These are phyloP conservation scores for Chalara sp. DNA, from an alignment of 2,329 filamentous ascomycete species.

Conservation along the genomic window DNA sequence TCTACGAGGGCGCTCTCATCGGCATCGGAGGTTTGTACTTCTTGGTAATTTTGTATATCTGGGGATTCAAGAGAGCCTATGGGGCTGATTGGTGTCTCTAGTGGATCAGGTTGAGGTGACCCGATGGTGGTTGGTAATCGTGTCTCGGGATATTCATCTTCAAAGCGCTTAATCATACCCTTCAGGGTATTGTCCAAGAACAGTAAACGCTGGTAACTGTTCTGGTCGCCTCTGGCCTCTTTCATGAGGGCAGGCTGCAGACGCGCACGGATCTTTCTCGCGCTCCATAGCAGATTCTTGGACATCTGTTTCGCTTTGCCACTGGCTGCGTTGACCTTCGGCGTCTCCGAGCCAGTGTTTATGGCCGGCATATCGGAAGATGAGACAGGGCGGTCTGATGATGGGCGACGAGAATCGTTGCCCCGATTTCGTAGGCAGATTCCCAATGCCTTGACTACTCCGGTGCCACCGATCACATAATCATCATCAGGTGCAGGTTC, in stretches of 20 bases:
- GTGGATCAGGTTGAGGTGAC: conserved; percentile 9
- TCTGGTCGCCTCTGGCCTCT: conserved; percentile 66
- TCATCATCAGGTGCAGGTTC: conserved; percentile 78
- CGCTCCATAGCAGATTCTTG: conserved; percentile 79
- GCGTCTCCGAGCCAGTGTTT: conserved; percentile 39
- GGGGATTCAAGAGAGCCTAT: neutral
- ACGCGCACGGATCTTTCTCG: conserved; percentile 78
- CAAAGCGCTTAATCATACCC: conserved; percentile 90
- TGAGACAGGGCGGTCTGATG: conserved; percentile 19
- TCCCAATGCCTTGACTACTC: conserved; percentile 87
- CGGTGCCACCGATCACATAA: conserved; percentile 92
- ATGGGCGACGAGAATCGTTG: conserved; percentile 47
- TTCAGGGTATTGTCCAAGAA: conserved; percentile 86
- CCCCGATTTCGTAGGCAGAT: conserved; percentile 82
- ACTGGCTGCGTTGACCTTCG: conserved; percentile 33
- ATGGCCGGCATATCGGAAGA: conserved; percentile 11
- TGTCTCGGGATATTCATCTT: conserved; percentile 92
- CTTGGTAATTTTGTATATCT: conserved; percentile 7
- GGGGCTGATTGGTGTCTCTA: conserved; percentile 11
- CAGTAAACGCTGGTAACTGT: conserved; percentile 69
- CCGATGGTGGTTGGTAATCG: conserved; percentile 33
- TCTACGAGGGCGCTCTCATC: conserved; percentile 14
- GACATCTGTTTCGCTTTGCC: conserved; percentile 82
- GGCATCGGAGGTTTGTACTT: conserved; percentile 14
- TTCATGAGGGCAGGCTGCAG: conserved; percentile 78